These are phyloP conservation scores for Sporothrix inflata DNA, from an alignment of 2,329 filamentous ascomycete genomes.

Conservation along the genomic window DNA sequence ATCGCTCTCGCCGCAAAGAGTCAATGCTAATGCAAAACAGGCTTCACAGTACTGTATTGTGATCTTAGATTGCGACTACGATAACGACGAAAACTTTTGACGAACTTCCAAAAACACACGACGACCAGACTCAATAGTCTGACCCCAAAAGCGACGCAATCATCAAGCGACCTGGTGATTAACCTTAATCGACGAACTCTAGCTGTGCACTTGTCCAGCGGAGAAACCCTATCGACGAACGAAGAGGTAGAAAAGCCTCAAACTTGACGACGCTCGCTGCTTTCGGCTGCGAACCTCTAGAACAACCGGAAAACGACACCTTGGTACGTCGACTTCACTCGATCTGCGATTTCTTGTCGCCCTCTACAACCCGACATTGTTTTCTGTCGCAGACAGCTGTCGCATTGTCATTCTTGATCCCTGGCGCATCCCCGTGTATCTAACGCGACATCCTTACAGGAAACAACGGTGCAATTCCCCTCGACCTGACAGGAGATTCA, in stretches of 20 bases:
- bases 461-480: constrained; percentile 19
- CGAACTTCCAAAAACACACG: constrained; percentile 9
- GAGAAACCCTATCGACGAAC: constrained; percentile 19
- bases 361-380: background rate
- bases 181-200: constrained; percentile 11
- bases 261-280: constrained; percentile 32
- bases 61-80: background rate
- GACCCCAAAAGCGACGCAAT: constrained; percentile 10
- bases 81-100: constrained; percentile 10
- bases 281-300: constrained; percentile 30
- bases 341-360: background rate
- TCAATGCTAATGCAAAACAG: background rate
- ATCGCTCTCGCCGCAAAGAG: background rate
- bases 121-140: constrained; percentile 17
- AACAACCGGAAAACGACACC: background rate
- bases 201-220: constrained; percentile 7
- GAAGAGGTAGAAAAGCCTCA: background rate
- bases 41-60: background rate
- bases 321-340: constrained; percentile 7
- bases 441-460: background rate
- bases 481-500: background rate
- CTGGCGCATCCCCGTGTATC: background rate
- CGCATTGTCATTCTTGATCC: background rate
- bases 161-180: background rate
- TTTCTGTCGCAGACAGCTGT: background rate